These are phyloP conservation scores for Rhodotorula sp. DNA, from an alignment of 1,284 basidiomycete species.

Conservation along the genomic window DNA sequence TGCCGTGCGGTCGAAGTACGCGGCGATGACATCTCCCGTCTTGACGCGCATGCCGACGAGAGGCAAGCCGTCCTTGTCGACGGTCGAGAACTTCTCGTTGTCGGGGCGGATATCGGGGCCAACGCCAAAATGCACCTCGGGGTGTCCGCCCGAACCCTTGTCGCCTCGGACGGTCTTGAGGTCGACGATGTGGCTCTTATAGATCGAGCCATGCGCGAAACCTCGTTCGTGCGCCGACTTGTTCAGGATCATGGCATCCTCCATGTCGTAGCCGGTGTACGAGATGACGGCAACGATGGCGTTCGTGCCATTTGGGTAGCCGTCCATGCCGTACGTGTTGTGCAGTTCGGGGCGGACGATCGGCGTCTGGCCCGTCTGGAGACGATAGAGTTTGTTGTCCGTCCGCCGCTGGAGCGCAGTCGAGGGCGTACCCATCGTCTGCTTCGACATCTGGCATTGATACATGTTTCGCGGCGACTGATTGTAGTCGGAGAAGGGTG, in stretches of 20 bases:
- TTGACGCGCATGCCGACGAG: conserved; percentile 68
- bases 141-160: conserved; percentile 38
- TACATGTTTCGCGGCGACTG: conserved; percentile 64
- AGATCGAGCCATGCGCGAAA: conserved; percentile 94
- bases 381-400: conserved; percentile 96
- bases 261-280: conserved; percentile 99
- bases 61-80: conserved; percentile 85
- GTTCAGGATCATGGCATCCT: conserved; percentile 99
- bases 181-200: conserved; percentile 92
- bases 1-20: conserved; percentile 83
- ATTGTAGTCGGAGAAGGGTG: conserved; percentile 87
- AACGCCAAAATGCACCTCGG: conserved; percentile 70
- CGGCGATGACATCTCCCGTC: conserved; percentile 75
- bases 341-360: conserved; percentile 89
- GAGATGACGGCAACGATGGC: conserved; percentile 99
- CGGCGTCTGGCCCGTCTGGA: conserved; percentile 93
- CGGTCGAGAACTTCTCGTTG: conserved; percentile 61
- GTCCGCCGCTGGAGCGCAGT: conserved; percentile 87
- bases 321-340: conserved; percentile 97
- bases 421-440: conserved; percentile 98
- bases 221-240: conserved; percentile 98
- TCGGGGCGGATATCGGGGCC: conserved; percentile 68
- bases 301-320: conserved; percentile 97
- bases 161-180: conserved; percentile 73
- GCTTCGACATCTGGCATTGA: conserved; percentile 94